phyloP scores from a whole-genome alignment of 2,329 filamentous ascomycete species.

The Epichloe baconii region DNA sequence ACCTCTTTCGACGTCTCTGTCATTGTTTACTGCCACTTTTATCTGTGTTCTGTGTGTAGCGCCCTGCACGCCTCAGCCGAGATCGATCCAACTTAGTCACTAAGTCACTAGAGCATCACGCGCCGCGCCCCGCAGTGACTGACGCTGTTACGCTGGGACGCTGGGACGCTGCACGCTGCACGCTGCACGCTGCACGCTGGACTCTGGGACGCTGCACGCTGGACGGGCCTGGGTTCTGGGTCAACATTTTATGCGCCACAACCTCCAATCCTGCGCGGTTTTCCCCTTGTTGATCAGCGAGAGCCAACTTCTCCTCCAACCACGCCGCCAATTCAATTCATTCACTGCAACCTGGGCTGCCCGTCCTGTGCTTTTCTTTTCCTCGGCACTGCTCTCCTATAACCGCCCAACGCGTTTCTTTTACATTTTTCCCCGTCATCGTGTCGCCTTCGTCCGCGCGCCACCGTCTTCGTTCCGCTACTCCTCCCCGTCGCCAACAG shows the following conservation, averaged over 20 bases:
- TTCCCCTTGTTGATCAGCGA: not conserved
- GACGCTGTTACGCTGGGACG: too few relatives aligned
- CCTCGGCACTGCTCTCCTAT: not conserved
- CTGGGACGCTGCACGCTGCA: too few relatives aligned
- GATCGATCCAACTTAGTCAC: too few relatives aligned
- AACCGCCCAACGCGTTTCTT: not conserved
- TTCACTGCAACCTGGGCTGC: not conserved
- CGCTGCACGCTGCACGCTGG: too few relatives aligned
- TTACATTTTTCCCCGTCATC: not conserved
- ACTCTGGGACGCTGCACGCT: too few relatives aligned
- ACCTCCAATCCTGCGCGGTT: constrained; percentile 1
- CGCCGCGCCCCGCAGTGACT: not conserved
- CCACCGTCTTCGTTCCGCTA: not conserved
- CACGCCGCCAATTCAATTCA: not conserved
- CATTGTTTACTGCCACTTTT: too few relatives aligned
- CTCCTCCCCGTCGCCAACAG: not conserved
- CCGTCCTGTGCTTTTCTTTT: not conserved
- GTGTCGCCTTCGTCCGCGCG: not conserved
- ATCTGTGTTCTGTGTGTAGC: too few relatives aligned
- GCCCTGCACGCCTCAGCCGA: too few relatives aligned
- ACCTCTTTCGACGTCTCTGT: too few relatives aligned
- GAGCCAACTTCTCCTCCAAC: not conserved
- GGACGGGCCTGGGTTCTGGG: not conserved
- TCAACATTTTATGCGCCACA: constrained; percentile 1
- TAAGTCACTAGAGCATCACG: not conserved